Conservation (phyloP, 768 basidiomycete species). For the Fomitopsis pulvina region DNA sequence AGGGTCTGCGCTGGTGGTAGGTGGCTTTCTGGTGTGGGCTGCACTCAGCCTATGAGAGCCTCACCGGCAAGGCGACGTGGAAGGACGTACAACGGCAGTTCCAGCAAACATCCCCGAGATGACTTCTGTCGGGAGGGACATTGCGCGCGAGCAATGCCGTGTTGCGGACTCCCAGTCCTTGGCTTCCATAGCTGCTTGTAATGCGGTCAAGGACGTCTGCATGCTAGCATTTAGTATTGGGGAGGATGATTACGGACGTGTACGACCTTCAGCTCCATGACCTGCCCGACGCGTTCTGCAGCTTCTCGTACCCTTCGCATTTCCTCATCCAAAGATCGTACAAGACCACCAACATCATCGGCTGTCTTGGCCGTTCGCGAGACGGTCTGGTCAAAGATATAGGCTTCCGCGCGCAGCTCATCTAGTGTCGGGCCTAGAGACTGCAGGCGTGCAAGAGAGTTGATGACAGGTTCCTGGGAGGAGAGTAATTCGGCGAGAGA, state of each 20-base stretch:
- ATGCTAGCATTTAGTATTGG: conserved; percentile 22
- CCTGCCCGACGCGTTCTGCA: conserved; percentile 85
- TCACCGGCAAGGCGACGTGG: neutral
- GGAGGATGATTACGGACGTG: neutral
- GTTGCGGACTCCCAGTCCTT: conserved; percentile 97
- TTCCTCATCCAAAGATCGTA: conserved; percentile 85
- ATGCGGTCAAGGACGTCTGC: conserved; percentile 58
- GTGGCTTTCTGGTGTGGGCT: conserved; percentile 91
- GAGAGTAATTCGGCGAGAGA: conserved; percentile 68
- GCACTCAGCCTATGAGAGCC: conserved; percentile 7
- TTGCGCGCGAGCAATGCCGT: conserved; percentile 84
- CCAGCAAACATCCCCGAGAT: conserved; percentile 83
- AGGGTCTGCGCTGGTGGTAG: conserved; percentile 83
- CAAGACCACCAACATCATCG: conserved; percentile 87
- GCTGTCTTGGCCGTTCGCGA: conserved; percentile 72
- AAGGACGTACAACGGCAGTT: conserved; percentile 59
- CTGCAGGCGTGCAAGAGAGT: conserved; percentile 56
- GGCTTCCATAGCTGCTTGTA: conserved; percentile 57
- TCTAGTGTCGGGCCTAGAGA: conserved; percentile 57
- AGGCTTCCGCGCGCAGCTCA: conserved; percentile 52
- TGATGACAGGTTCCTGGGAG: conserved; percentile 55
- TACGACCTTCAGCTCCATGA: conserved; percentile 89
- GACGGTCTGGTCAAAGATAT: conserved; percentile 49
- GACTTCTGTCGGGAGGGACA: conserved; percentile 74
- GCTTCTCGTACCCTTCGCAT: conserved; percentile 87